Conservation (phyloP, 1,284 basidiomycete species). For the Ceratobasidium papillatum region DNA sequence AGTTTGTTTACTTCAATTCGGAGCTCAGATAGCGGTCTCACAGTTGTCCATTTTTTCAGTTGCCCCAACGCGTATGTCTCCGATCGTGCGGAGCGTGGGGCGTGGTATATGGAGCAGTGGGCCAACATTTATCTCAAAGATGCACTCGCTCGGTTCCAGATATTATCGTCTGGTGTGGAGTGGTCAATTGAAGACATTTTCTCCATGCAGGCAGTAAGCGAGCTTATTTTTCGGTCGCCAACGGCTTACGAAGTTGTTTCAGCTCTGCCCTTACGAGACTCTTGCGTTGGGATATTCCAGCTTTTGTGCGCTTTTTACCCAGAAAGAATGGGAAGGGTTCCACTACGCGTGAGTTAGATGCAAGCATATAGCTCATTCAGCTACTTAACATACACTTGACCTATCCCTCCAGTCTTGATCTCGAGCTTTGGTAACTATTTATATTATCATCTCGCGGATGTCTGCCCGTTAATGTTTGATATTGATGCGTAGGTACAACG, state of each 20-base stretch:
- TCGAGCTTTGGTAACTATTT: conserved; percentile 56
- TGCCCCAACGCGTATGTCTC: conserved; percentile 67
- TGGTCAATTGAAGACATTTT: conserved; percentile 39
- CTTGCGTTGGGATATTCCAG: conserved; percentile 89
- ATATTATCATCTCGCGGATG: background rate
- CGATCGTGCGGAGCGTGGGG: conserved; percentile 64
- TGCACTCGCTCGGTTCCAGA: conserved; percentile 47
- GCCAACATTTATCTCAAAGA: conserved; percentile 48
- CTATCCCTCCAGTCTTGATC: conserved; percentile 55
- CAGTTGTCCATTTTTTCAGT: conserved; percentile 50
- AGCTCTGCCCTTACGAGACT: conserved; percentile 88
- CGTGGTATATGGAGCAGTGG: conserved; percentile 61
- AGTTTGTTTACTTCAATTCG: background rate
- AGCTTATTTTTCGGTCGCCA: too few relatives aligned
- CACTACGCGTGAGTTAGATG: conserved; percentile 82
- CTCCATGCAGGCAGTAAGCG: conserved; percentile 22
- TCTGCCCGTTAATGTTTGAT: conserved; percentile 42
- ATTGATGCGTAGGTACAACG: conserved; percentile 66
- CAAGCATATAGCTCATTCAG: too few relatives aligned
- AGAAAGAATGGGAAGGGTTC: conserved; percentile 90
- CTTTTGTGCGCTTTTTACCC: conserved; percentile 89
- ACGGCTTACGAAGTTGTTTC: conserved; percentile 20
- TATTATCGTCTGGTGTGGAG: conserved; percentile 23
- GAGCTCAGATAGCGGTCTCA: background rate
- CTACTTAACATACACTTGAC: background rate